These are phyloP conservation scores for Hemileccinum hortonii DNA, from an alignment of 1,284 basidiomycete genomes.

Conservation along the genomic window DNA sequence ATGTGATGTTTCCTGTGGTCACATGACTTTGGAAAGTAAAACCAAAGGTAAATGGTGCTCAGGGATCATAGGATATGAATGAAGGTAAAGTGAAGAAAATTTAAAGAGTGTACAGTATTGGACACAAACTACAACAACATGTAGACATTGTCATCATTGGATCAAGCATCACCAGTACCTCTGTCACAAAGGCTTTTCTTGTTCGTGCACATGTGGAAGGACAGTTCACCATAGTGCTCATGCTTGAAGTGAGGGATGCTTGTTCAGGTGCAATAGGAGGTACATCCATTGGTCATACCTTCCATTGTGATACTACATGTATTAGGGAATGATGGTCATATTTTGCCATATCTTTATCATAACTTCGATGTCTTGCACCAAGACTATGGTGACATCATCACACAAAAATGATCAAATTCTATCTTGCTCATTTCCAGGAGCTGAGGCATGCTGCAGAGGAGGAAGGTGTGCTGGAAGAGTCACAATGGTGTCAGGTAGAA, in stretches of 20 bases:
- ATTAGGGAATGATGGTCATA: slow-evolving; percentile 32
- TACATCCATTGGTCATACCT: slow-evolving; percentile 30
- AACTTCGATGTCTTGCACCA: slow-evolving; percentile 24
- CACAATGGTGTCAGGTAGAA: slow-evolving; percentile 45
- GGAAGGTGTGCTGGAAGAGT: slow-evolving; percentile 31
- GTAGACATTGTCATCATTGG: slow-evolving; percentile 69
- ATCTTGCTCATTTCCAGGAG: slow-evolving; percentile 33
- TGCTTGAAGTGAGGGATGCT: slow-evolving; percentile 67
- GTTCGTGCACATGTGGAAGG: slow-evolving; percentile 30
- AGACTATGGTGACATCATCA: slow-evolving; percentile 20
- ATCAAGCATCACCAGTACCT: slow-evolving; percentile 68
- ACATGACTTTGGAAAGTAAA: too few species aligned
- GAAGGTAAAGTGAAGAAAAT: too few species aligned
- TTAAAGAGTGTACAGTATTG: too few species aligned
- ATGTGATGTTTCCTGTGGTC: too few species aligned
- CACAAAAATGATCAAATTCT: slow-evolving; percentile 28
- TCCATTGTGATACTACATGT: too few species aligned
- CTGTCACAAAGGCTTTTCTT: slow-evolving; percentile 54
- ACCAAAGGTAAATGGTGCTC: too few species aligned
- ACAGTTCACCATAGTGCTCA: slow-evolving; percentile 44
- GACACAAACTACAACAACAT: too few species aligned
- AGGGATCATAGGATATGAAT: too few species aligned
- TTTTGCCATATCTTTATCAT: slow-evolving; percentile 25
- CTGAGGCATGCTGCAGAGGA: slow-evolving; percentile 29
- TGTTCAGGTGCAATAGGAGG: slow-evolving; percentile 75